Percentiles rank a stretch among this genome's conserved stretches.
Evolutionary conservation across 306 rosid species (phyloP).

Genomic region (Citrullus colocynthis): DNA sequence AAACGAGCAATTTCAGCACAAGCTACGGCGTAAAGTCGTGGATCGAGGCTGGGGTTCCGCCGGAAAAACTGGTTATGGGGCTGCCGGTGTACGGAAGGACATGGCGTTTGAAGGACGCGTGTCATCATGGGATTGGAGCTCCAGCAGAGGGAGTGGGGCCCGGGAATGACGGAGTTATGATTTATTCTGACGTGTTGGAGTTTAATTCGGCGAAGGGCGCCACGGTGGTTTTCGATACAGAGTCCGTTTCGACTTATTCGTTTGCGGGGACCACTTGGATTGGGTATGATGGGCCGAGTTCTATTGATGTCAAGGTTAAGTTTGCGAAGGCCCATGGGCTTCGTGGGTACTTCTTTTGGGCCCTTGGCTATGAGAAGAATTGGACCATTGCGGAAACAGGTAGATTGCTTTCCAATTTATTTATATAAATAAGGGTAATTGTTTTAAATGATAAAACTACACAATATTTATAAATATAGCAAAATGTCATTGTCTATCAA

Average conservation of each 20-base stretch:
- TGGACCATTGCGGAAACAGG: constrained; percentile 58
- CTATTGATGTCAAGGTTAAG: constrained; percentile 31
- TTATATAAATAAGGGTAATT: too few relatives aligned
- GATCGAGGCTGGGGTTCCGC: constrained; percentile 44
- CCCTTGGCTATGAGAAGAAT: constrained; percentile 47
- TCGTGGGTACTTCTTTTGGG: constrained; percentile 85
- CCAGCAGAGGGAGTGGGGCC: constrained; percentile 38
- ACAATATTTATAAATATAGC: too few relatives aligned
- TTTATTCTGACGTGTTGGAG: constrained; percentile 25
- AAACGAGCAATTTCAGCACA: constrained; percentile 31
- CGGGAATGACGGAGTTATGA: constrained; percentile 30
- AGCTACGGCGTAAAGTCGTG: constrained; percentile 46
- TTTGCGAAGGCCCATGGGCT: constrained; percentile 31
- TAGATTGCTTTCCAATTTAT: not conserved
- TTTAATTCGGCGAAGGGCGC: constrained; percentile 26
- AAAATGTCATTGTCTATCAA: too few relatives aligned
- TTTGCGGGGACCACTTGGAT: constrained; percentile 50
- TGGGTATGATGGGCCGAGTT: constrained; percentile 53
- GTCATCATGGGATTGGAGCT: constrained; percentile 31
- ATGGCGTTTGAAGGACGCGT: constrained; percentile 40
- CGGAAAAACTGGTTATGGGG: constrained; percentile 51
- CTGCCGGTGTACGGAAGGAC: constrained; percentile 54
- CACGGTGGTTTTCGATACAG: constrained; percentile 31
- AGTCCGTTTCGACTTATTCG: constrained; percentile 41
- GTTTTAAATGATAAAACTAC: too few relatives aligned